Percentiles rank a stretch among this genome's conserved stretches.
Conservation (phyloP, 2,329 filamentous ascomycete species). For the Pochonia chlamydosporia region DNA sequence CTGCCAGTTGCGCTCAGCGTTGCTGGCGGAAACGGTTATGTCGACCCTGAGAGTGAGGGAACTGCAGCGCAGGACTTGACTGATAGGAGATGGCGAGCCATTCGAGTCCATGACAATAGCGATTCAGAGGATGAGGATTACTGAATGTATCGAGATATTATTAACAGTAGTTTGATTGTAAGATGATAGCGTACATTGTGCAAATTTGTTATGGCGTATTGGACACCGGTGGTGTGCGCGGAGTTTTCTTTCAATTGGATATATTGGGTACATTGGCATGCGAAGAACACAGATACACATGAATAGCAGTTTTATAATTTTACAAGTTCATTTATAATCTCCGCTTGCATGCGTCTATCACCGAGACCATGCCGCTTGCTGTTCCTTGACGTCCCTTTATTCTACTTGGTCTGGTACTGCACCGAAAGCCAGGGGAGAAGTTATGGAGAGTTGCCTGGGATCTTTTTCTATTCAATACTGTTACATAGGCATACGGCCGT, state of each 20-base stretch:
- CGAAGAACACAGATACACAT: not conserved
- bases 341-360: too few relatives aligned
- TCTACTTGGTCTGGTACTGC: too few relatives aligned
- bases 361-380: too few relatives aligned
- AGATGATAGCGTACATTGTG: not conserved
- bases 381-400: too few relatives aligned
- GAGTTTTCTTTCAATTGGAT: not conserved
- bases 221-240: not conserved
- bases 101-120: conserved; percentile 68
- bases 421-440: too few relatives aligned
- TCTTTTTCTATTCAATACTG: too few relatives aligned
- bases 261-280: not conserved
- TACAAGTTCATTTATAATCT: too few relatives aligned
- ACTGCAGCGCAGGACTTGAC: conserved; percentile 87
- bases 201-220: not conserved
- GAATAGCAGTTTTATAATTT: not conserved
- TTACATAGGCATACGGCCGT: too few relatives aligned
- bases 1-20: conserved; percentile 84
- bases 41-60: conserved; percentile 81
- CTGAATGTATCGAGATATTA: conserved; percentile 2
- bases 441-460: too few relatives aligned
- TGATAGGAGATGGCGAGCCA: conserved; percentile 68
- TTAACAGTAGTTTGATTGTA: not conserved
- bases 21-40: conserved; percentile 79
- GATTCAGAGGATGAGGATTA: conserved; percentile 66